Base-by-base conservation (phyloP, 2,329 filamentous ascomycete species). In the Didymella sp. region DNA sequence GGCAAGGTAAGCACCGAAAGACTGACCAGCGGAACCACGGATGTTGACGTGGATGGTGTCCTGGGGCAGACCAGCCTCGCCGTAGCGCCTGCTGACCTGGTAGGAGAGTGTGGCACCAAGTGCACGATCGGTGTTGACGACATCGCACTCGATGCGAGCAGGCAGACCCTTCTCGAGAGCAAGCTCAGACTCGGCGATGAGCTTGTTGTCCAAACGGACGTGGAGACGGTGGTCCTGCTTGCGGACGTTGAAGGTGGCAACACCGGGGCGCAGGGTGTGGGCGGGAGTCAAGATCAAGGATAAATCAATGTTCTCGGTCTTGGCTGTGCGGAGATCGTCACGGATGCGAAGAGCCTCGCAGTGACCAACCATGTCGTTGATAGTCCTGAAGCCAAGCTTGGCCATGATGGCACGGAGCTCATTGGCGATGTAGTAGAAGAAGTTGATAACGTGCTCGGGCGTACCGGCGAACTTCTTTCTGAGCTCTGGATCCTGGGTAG, bases 331-430 rank as follows among this genome's bases (percentile, higher is more conserved):
- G 37, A 97, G 84, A 70, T 97, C 94, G 63, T 97, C 93, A 30
- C 92, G 88, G 66, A 96, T 89, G 79, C 87, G 90, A 47, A 98
- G 83, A 35, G 89, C 85, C 77, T 98, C 94, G 22, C 91, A 94
- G 65, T 89, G 92, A 19, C 94, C 94, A 70, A 98, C 91, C 94
- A 97, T 97, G 77, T 98, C 94, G 74, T 97, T 98, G 75, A 98
- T 89, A 59, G 91, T 96, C 64, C 94, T 89, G 86, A 96, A 92
- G 66, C 94, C 94, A 69, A 97, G 87, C 79, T 90, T 92, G 47
- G 94, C 93, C 94, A 98, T 97, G 78, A 98, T 96, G 31, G 93
- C 92, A 73, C 94, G 89, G 56, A 98, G 86, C 81, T 98, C 94
- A 73, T 98, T 98, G 67, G 94, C 90, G 49, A 98, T 85, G 72